Conservation (phyloP, 768 basidiomycete species). For the Russula dissimulans region DNA sequence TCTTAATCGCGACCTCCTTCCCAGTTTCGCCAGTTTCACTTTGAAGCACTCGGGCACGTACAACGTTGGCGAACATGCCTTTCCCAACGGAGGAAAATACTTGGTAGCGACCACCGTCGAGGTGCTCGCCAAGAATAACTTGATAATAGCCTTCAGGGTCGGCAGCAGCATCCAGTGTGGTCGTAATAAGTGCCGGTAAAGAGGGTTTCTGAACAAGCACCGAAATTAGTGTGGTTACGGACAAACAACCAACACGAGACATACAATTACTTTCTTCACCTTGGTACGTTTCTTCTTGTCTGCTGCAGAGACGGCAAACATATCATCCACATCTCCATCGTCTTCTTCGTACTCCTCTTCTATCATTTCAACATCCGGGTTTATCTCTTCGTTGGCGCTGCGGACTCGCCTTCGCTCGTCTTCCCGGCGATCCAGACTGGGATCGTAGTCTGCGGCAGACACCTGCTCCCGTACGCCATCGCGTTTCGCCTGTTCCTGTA, state of each 20-base stretch:
- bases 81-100: conserved; percentile 94
- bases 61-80: conserved; percentile 98
- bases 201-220: conserved; percentile 34
- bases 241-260: conserved; percentile 21
- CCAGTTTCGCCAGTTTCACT: conserved; percentile 45
- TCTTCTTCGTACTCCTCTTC: conserved; percentile 64
- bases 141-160: conserved; percentile 95
- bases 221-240: neutral
- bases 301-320: conserved; percentile 68
- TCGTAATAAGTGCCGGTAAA: conserved; percentile 58
- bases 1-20: conserved; percentile 94
- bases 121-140: conserved; percentile 86
- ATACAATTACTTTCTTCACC: conserved; percentile 42
- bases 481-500: conserved; percentile 34
- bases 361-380: conserved; percentile 38
- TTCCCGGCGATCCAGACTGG: conserved; percentile 70
- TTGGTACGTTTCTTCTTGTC: conserved; percentile 53
- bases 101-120: conserved; percentile 89
- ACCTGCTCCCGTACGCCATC: conserved; percentile 55
- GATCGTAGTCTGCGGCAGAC: conserved; percentile 90
- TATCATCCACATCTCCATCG: conserved; percentile 79
- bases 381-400: conserved; percentile 31
- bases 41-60: conserved; percentile 75
- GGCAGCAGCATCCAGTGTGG: conserved; percentile 82
- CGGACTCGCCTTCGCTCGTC: conserved; percentile 69